These are phyloP conservation scores for Fistulifera pelliculosa DNA, from an alignment of 108 stramenopile genomes.

Conservation along the genomic window DNA sequence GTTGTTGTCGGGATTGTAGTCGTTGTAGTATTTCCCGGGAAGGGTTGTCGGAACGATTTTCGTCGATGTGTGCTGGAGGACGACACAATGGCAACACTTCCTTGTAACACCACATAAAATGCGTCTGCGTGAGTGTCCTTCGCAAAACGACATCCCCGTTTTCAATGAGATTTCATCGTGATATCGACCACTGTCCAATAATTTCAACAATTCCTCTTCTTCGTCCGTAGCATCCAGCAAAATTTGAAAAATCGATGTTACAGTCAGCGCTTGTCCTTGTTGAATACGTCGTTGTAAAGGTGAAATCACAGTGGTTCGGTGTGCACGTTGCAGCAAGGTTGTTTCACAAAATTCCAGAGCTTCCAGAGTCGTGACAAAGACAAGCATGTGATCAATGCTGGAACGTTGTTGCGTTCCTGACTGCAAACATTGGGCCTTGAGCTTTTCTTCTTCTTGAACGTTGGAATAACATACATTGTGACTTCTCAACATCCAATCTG, in stretches of 20 bases:
- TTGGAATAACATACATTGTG: constrained; percentile 52
- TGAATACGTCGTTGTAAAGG: background rate
- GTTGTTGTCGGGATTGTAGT: background rate
- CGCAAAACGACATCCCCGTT: constrained; percentile 47
- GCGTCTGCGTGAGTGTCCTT: constrained; percentile 45
- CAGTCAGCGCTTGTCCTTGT: background rate
- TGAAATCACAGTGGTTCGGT: constrained; percentile 9
- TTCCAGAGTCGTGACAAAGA: constrained; percentile 34
- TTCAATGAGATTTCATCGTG: constrained; percentile 43
- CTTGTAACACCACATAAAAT: constrained; percentile 68
- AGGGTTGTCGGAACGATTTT: constrained; percentile 10
- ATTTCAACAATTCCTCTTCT: constrained; percentile 31
- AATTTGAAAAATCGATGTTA: constrained; percentile 10
- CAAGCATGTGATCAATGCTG: constrained; percentile 19
- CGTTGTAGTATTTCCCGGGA: background rate
- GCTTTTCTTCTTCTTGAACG: constrained; percentile 37
- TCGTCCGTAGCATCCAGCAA: constrained; percentile 30
- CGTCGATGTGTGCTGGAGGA: background rate
- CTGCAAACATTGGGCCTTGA: constrained; percentile 21
- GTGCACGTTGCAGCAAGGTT: constrained; percentile 29
- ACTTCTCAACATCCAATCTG: constrained; percentile 78
- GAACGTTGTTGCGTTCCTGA: background rate
- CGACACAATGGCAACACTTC: constrained; percentile 38
- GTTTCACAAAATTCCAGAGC: constrained; percentile 75
- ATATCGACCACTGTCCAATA: constrained; percentile 40